These are phyloP conservation scores for Taiozyma sp. DNA, from an alignment of 1,139 yeast genomes.

Conservation along the genomic window DNA sequence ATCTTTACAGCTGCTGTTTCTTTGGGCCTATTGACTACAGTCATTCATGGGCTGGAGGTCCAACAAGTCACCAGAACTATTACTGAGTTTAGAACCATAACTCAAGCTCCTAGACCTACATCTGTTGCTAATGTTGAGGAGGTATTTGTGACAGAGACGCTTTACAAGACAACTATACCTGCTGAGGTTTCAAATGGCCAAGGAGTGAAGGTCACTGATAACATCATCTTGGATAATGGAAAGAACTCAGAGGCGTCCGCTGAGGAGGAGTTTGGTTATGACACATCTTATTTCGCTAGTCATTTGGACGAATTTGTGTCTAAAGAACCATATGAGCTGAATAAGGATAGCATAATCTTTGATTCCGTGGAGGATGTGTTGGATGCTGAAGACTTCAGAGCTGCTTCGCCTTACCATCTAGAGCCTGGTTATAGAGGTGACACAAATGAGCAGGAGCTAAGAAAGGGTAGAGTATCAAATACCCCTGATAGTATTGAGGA, in stretches of 20 bases:
- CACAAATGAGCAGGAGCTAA: constrained; percentile 1
- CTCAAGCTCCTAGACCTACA: constrained; percentile 1
- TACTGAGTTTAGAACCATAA: constrained; percentile 7
- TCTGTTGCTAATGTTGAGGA: neutral
- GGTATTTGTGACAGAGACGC: constrained; percentile 2
- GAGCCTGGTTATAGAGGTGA: constrained; percentile 1
- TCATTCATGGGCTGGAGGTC: neutral
- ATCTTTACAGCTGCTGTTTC: neutral
- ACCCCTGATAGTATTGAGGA: neutral
- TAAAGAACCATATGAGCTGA: neutral
- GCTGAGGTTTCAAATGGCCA: neutral
- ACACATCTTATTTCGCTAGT: constrained; percentile 6
- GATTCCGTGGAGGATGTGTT: neutral
- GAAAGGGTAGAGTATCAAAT: neutral
- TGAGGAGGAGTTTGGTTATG: constrained; percentile 5
- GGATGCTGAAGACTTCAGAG: neutral
- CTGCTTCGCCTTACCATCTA: constrained; percentile 5
- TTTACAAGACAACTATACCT: constrained; percentile 1
- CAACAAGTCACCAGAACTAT: constrained; percentile 4
- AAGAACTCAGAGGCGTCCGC: neutral
- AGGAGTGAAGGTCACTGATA: neutral
- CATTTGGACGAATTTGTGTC: neutral
- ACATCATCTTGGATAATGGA: neutral
- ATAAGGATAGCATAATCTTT: neutral
- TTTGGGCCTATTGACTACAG: neutral